These are phyloP conservation scores for Austropuccinia psidii DNA, from an alignment of 1,284 basidiomycete species.

Conservation along the genomic window DNA sequence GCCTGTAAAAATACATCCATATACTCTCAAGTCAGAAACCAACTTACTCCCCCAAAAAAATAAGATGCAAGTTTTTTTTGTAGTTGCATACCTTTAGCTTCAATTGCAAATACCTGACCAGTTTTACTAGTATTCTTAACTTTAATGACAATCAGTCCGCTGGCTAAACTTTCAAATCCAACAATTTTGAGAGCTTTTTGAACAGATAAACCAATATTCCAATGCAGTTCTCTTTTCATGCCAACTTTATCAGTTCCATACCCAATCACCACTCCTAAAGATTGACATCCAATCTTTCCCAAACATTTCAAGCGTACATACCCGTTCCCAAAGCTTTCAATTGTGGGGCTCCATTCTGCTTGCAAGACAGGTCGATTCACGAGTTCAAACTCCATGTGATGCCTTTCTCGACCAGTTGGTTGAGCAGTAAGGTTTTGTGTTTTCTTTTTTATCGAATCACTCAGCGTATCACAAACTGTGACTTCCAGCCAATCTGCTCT, in stretches of 20 bases:
- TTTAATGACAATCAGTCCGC: neutral
- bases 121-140: neutral
- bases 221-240: neutral
- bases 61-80: neutral
- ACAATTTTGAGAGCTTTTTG: neutral
- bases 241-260: neutral
- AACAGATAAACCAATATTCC: constrained; percentile 5
- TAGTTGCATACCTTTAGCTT: constrained; percentile 20
- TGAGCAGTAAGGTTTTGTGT: neutral
- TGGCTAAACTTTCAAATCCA: constrained; percentile 3
- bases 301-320: constrained; percentile 3
- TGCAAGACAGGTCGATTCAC: constrained; percentile 2
- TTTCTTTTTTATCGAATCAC: constrained; percentile 6
- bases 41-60: neutral
- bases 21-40: neutral
- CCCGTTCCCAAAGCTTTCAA: neutral
- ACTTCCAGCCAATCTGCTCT: constrained; percentile 23
- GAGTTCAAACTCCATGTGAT: constrained; percentile 16
- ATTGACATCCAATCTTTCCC: constrained; percentile 9
- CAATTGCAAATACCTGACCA: constrained; percentile 6
- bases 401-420: neutral
- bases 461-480: constrained; percentile 7
- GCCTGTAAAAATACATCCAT: neutral
- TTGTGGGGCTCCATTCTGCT: neutral
- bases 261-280: neutral